Evolutionary conservation across 495 filamentous ascomycete genomes (phyloP), one percentile per base, ranked within the genome.

Genomic region (Saxophila tyrrhenica): DNA sequence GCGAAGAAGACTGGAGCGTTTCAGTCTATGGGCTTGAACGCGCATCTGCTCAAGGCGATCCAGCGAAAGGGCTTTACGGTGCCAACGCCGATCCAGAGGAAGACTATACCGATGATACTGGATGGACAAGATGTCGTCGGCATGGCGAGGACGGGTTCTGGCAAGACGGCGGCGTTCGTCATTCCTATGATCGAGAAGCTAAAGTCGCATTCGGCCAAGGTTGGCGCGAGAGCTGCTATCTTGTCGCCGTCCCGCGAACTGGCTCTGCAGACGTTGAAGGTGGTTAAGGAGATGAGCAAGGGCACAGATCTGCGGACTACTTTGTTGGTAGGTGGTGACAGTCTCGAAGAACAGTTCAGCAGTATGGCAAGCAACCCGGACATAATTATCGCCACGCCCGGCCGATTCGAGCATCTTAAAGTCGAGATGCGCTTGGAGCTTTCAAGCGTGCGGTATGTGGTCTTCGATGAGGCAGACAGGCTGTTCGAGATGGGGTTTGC

Each of bases 401-500:
- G 92, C 64, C 86, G 92, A 59, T 96, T 97, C 63, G 67, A 97
- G 55, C 94, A 98, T 73, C 69, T 98, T 54, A 87, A 94, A 68
- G 91, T 96, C 9, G 92, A 97, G 66, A 95, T 95, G 92, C 72
- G 78, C 25, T 73, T 98, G 49, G 85, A 95, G 64, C 72, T 98
- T 25, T 85, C 82, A 2, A 91, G 85, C 11, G 81, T 96, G 49
- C 73, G 78, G 44, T 98, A 96, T 63, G 86, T 94, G 23, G 92
- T 97, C 25, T 97, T 98, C 45, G 92, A 98, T 67, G 92, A 98
- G 65, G 92, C 92, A 15, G 92, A 98, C 74, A 77, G 92, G 46
- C 73, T 98, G 1, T 98, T 97, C 69, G 92, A 98, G 69, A 94
- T 96, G 88, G 92, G 92, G 56, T 98, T 98, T 67, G 87, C 87